A percentile compares a stretch with the other conserved stretches of the same genome.
Conservation (phyloP, 306 rosid genomes). For the Bauhinia variegata region DNA sequence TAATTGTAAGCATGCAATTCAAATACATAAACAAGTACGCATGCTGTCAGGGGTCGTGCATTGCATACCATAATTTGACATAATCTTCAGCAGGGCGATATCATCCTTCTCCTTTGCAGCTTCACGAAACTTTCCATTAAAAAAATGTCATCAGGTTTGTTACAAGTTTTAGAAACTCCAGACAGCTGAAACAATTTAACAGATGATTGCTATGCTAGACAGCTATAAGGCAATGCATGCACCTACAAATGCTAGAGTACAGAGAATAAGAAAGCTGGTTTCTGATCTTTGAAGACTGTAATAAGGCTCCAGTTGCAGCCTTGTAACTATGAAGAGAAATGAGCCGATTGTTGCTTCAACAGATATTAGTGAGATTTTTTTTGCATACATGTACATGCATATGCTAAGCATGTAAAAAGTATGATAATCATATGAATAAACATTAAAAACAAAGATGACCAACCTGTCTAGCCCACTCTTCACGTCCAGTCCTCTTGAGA, state of each 20-base stretch:
- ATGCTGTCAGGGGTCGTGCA: constrained; percentile 1
- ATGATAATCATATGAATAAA: background rate
- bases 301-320: too few relatives aligned
- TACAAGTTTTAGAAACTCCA: too few relatives aligned
- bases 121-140: constrained; percentile 64
- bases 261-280: too few relatives aligned
- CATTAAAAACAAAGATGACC: constrained; percentile 35
- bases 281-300: too few relatives aligned
- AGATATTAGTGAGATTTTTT: background rate
- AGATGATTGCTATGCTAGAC: too few relatives aligned
- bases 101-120: constrained; percentile 62
- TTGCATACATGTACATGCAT: too few relatives aligned
- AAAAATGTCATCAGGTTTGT: constrained; percentile 13
- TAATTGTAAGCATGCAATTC: constrained; percentile 27
- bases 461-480: constrained; percentile 91
- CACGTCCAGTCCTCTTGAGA: constrained; percentile 78
- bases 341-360: background rate
- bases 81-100: constrained; percentile 57
- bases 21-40: constrained; percentile 20
- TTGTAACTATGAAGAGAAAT: too few relatives aligned
- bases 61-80: constrained; percentile 83
- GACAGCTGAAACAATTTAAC: too few relatives aligned
- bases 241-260: too few relatives aligned
- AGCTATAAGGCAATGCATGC: too few relatives aligned
- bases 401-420: too few relatives aligned